Percentiles rank a stretch among this genome's conserved stretches.
Evolutionary conservation across 108 stramenopile species (phyloP).

Genomic region (Tribonema minus): DNA sequence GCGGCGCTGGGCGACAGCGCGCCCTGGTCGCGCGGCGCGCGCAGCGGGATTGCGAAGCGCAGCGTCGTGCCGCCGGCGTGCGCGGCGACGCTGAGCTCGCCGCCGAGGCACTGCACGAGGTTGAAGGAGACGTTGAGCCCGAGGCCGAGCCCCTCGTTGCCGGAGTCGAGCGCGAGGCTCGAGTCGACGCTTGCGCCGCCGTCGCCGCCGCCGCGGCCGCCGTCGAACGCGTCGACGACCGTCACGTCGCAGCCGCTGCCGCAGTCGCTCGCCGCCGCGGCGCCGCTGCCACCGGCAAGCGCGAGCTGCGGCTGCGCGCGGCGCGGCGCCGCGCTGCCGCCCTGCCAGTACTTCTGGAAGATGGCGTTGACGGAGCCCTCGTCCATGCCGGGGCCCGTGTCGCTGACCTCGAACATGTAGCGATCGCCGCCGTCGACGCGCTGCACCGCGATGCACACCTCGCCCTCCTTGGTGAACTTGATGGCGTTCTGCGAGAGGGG

Average conservation of each 20-base stretch:
- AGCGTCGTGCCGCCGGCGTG: too few relatives aligned
- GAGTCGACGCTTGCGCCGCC: constrained; percentile 42
- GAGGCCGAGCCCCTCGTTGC: constrained; percentile 27
- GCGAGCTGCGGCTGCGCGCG: too few relatives aligned
- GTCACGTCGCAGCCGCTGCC: too few relatives aligned
- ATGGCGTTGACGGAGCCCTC: constrained; percentile 11
- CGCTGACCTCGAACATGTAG: constrained; percentile 25
- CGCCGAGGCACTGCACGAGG: constrained; percentile 54
- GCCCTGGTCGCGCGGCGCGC: too few relatives aligned
- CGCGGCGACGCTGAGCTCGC: constrained; percentile 42
- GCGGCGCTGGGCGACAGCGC: too few relatives aligned
- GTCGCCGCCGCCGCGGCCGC: too few relatives aligned
- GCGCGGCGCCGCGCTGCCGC: too few relatives aligned
- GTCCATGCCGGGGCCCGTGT: constrained; percentile 50
- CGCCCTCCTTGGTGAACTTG: constrained; percentile 26
- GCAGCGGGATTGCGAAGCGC: too few relatives aligned
- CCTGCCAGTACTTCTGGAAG: neutral
- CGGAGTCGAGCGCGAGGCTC: neutral
- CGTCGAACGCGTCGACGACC: too few relatives aligned
- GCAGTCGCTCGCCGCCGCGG: too few relatives aligned
- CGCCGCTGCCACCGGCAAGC: too few relatives aligned
- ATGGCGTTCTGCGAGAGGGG: too few relatives aligned
- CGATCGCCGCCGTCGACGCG: neutral
- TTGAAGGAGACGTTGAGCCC: constrained; percentile 57
- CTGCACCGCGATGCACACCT: constrained; percentile 25